phyloP scores from a whole-genome alignment of 805 yeast species.

The Torulaspora gathmanii region DNA sequence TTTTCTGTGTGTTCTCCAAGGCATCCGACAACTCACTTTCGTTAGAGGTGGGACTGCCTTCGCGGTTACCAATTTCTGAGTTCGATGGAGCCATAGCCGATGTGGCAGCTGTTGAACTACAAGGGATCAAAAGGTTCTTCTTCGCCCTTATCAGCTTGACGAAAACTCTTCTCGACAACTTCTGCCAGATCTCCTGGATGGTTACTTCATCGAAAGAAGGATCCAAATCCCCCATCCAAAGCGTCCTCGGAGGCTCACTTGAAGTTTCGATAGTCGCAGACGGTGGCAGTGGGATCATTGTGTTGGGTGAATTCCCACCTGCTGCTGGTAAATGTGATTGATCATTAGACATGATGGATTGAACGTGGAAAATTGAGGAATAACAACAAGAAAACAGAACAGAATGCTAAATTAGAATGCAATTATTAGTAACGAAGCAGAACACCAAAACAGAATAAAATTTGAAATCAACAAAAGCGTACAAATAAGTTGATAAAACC shows the following conservation, averaged over 20 bases:
- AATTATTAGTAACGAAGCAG: constrained; percentile 1
- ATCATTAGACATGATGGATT: constrained; percentile 8
- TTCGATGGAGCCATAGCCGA: constrained; percentile 1
- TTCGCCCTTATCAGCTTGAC: constrained; percentile 62
- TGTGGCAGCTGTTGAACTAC: constrained; percentile 25
- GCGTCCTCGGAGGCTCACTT: constrained; percentile 55
- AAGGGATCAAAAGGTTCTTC: constrained; percentile 35
- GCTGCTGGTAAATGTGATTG: constrained; percentile 1
- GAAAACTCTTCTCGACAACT: constrained; percentile 49
- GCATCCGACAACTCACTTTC: constrained; percentile 7
- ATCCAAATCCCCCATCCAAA: constrained; percentile 88
- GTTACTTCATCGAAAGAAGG: constrained; percentile 71
- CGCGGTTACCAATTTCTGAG: neutral
- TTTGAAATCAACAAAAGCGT: neutral
- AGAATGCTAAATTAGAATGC: constrained; percentile 2
- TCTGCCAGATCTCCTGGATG: constrained; percentile 55
- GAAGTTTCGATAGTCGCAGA: constrained; percentile 45
- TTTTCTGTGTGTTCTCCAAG: constrained; percentile 14
- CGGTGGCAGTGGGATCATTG: constrained; percentile 49
- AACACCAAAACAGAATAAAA: constrained; percentile 1
- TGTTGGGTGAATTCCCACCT: constrained; percentile 4
- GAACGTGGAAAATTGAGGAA: constrained; percentile 1
- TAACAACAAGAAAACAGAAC: constrained; percentile 4
- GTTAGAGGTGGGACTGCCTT: neutral
- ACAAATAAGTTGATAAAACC: neutral